Evolutionary conservation across 2,329 filamentous ascomycete genomes (phyloP).

Genomic region (Metarhizium humberi): DNA sequence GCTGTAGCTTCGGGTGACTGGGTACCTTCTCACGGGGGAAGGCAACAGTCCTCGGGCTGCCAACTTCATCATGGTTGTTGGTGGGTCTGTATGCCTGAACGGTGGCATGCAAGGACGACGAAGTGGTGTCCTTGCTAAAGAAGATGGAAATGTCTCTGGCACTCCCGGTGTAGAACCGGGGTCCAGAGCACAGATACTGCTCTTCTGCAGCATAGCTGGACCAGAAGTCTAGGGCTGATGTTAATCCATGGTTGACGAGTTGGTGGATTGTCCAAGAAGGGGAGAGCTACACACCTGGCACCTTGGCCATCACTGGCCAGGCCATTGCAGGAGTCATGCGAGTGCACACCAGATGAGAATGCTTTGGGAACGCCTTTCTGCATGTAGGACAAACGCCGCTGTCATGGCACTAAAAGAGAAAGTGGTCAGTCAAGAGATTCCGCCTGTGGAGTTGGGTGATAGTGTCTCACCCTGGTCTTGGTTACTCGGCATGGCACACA

Average conservation of each 20-base stretch:
- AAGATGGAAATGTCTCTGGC: slow-evolving; percentile 26
- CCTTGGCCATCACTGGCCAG: slow-evolving; percentile 28
- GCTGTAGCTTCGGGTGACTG: slow-evolving; percentile 23
- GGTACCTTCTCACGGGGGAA: slow-evolving; percentile 28
- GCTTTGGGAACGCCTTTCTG: slow-evolving; percentile 30
- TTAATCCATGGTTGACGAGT: slow-evolving; percentile 6
- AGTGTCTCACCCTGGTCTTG: slow-evolving; percentile 36
- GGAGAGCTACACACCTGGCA: slow-evolving; percentile 22
- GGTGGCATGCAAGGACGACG: slow-evolving; percentile 28
- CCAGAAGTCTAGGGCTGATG: slow-evolving; percentile 26
- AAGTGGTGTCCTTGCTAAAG: slow-evolving; percentile 24
- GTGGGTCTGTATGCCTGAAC: slow-evolving; percentile 28
- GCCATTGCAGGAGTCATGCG: slow-evolving; percentile 26
- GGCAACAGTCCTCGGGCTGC: slow-evolving; percentile 23
- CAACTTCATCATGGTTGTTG: slow-evolving; percentile 18
- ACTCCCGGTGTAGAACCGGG: slow-evolving; percentile 27
- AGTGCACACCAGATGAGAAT: slow-evolving; percentile 30
- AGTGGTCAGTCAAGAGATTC: slow-evolving; percentile 16
- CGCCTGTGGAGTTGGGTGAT: slow-evolving; percentile 8
- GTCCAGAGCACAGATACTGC: slow-evolving; percentile 21
- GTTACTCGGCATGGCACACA: slow-evolving; percentile 38
- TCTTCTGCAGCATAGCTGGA: slow-evolving; percentile 24
- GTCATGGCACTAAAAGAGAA: slow-evolving; percentile 25
- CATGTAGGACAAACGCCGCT: slow-evolving; percentile 32
- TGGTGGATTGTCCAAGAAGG: neutral